Base-by-base conservation (phyloP, 2,329 filamentous ascomycete genomes). In the Neofusicoccum laricinum region DNA sequence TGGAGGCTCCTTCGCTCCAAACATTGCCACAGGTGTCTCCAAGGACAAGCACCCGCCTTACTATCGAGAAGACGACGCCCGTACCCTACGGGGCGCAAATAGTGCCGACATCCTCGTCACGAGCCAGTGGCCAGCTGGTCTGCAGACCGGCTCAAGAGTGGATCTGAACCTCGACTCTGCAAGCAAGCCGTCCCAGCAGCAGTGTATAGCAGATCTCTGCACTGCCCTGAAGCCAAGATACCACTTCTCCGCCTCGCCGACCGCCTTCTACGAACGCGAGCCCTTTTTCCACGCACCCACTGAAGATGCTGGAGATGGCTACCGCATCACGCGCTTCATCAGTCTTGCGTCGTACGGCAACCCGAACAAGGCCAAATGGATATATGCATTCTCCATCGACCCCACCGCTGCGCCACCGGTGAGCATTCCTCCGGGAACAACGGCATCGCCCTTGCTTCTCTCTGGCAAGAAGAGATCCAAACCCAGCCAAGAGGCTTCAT, bases 81-180 rank as follows among this genome's bases (percentile, higher is more conserved):
- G 89, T 71, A 80, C 86, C 1, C 82, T 97, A 4, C 86, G 87
- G 64, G 91, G 92, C 21, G 91, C 90, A 17, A 89, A 93, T 71
- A 86, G 82, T 36, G 88, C 91, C 48, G 94, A 99, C 73, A 93
- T 99, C 59, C 83, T 99, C 15, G 80, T 99, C 63, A 98, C 95
- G 0, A 86, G 88, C 38, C 84, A 91, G 70, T 99, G 95, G 95
- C 94, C 95, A 3, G 84, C 88, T 11, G 85, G 83, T 1, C 84
- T 98, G 40, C 88, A 85, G 75, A 83, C 80, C 1, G 87, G 90
- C 5, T 93, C 93, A 2, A 88, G 86, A 49, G 82, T 88, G 2
- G 71, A 82, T 2, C 76, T 90, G n/a, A 84, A 86, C 11, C 80
- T 82, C 4, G 59, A 69, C 6, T 64, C 69, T 5, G 75, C 80